A percentile compares a stretch with the other conserved stretches of the same genome.
phyloP scores from a whole-genome alignment of 2,329 filamentous ascomycete genomes.

The Trichoderma sp. region DNA sequence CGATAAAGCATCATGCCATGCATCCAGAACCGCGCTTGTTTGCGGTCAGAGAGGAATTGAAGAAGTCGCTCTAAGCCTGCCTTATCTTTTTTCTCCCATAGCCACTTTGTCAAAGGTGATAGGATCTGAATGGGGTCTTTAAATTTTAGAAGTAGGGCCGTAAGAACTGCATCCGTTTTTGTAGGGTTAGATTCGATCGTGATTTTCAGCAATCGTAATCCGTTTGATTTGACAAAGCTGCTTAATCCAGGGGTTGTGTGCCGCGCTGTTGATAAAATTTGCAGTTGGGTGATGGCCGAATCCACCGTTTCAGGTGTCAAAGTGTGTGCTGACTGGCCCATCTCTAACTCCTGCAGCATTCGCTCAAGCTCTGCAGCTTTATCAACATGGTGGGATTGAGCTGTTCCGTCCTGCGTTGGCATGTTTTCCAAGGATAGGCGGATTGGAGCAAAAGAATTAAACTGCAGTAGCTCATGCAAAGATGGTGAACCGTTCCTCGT shows the following conservation, averaged over 20 bases:
- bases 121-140: conserved; percentile 25
- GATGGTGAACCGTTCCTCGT: background rate
- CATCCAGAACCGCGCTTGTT: conserved; percentile 18
- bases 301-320: conserved; percentile 7
- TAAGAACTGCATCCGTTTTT: conserved; percentile 23
- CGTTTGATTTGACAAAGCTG: conserved; percentile 21
- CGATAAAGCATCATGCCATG: conserved; percentile 21
- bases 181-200: conserved; percentile 21
- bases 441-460: background rate
- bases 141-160: conserved; percentile 25
- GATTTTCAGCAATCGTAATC: conserved; percentile 28
- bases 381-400: conserved; percentile 12
- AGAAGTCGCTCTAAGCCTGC: conserved; percentile 19
- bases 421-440: background rate
- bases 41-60: conserved; percentile 17
- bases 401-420: background rate
- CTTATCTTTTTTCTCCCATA: conserved; percentile 14
- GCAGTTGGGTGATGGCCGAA: conserved; percentile 22
- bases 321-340: background rate
- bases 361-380: conserved; percentile 15
- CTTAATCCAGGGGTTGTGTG: conserved; percentile 17
- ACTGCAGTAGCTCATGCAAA: background rate
- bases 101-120: conserved; percentile 10
- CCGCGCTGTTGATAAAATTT: conserved; percentile 21
- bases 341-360: conserved; percentile 17